Conservation (phyloP, 1,284 basidiomycete species). For the Exobasidium cylindrosporum region DNA sequence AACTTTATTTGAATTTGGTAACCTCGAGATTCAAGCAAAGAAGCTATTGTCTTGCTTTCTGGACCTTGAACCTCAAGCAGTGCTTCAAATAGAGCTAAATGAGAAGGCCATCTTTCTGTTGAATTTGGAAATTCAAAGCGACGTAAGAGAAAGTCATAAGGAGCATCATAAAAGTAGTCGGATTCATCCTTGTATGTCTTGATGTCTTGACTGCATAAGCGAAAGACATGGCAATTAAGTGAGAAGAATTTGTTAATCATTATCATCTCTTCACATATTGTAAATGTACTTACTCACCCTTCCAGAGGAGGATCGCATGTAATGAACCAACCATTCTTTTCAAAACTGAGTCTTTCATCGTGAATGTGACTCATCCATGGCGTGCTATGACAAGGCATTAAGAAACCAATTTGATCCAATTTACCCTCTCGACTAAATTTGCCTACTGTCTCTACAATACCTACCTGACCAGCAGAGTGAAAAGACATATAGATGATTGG, state of each 20-base stretch:
- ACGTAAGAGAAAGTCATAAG: conserved; percentile 48
- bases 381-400: conserved; percentile 98
- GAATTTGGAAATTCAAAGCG: not conserved
- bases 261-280: not conserved
- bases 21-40: conserved; percentile 63
- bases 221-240: too few relatives aligned
- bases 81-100: conserved; percentile 75
- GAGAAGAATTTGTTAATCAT: not conserved
- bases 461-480: conserved; percentile 34
- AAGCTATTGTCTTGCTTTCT: conserved; percentile 54
- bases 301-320: conserved; percentile 75
- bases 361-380: conserved; percentile 91
- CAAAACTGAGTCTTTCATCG: conserved; percentile 12
- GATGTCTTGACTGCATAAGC: not conserved
- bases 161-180: conserved; percentile 74
- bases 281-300: not conserved
- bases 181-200: conserved; percentile 74
- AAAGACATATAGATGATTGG: conserved; percentile 15
- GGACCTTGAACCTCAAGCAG: conserved; percentile 60
- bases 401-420: conserved; percentile 67
- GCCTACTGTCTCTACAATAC: conserved; percentile 26
- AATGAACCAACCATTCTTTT: conserved; percentile 68
- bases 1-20: conserved; percentile 68
- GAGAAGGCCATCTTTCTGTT: conserved; percentile 68
- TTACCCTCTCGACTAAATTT: conserved; percentile 18